A percentile compares a stretch with the other conserved stretches of the same genome.
Evolutionary conservation across 2,329 filamentous ascomycete species (phyloP).

Genomic region (Ophiostoma tasmaniense): DNA sequence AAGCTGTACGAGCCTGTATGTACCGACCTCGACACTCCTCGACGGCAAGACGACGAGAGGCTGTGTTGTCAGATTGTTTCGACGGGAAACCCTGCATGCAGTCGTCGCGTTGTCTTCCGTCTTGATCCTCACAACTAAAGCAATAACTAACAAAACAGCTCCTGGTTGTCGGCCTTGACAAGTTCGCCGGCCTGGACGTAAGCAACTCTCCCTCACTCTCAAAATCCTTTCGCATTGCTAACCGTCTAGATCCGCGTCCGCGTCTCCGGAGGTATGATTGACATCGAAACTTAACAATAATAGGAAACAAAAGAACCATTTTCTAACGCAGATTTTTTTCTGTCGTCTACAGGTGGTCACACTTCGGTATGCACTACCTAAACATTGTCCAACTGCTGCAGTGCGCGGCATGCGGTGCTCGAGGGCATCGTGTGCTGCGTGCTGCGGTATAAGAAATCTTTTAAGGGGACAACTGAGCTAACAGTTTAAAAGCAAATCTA

Average conservation of each 20-base stretch:
- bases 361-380: constrained; percentile 19
- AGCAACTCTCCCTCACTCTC: constrained; percentile 8
- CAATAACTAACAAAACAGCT: constrained; percentile 31
- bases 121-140: too few relatives aligned
- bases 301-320: background rate
- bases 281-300: background rate
- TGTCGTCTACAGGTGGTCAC: constrained; percentile 32
- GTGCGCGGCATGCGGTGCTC: background rate
- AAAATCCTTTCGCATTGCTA: constrained; percentile 8
- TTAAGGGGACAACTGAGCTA: constrained; percentile 13
- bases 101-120: background rate
- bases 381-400: constrained; percentile 9
- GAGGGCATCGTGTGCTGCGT: background rate
- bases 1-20: constrained; percentile 84
- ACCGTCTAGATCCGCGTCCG: constrained; percentile 69
- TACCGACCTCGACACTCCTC: constrained; percentile 1
- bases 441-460: constrained; percentile 5
- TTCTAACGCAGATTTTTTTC: constrained; percentile 14
- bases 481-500: constrained; percentile 33
- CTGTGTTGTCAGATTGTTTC: background rate
- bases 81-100: background rate
- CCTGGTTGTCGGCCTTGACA: constrained; percentile 93
- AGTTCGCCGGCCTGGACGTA: constrained; percentile 57
- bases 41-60: background rate
- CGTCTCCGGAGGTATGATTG: constrained; percentile 76